Evolutionary conservation across 768 basidiomycete genomes (phyloP), one percentile per base, ranked within the genome.

Genomic region (Tephrocybe rancida): DNA sequence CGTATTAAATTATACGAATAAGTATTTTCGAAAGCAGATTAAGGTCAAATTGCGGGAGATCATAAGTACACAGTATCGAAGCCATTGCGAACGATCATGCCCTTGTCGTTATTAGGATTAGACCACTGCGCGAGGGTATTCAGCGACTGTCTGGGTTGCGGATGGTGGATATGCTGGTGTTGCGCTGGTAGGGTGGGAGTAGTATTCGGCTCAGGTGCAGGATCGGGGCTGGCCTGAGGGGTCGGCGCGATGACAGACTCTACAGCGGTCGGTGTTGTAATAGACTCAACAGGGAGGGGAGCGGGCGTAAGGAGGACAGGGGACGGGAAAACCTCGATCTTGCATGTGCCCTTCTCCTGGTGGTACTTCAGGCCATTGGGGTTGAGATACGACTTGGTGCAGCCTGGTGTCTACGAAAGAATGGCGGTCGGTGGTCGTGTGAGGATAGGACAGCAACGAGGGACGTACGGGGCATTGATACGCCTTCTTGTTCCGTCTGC

Each of bases 321-420:
- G 9, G 13, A 43, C 10, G 10, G 6, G 10, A 3, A 27, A 9
- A 13, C 14, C 35, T 74, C 76, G 34, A 78, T 70, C 53, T 73
- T 77, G 64, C 87, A 87, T 2, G 81, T 85, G 10, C 86, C 86
- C 61, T 84, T 86, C 60, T 84, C 81, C 46, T 84, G 67, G 59
- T 87, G 86, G 60, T 88, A 86, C 64, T 84, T 84, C 42, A 87
- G 70, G 9, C 87, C 86, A 57, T 86, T 87, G 7, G 83, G 78
- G 65, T 85, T 86, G 37, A 85, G 75, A 61, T 88, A 88, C 25
- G 79, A 68, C 78, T 85, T 87, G 19, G 77, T 76, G 59, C 84
- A 85, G 4, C 81, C 81, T 1, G 72, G 64, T 56, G 68, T 73
- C 72, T 75, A 43, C 5, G n/a, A 13, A 22, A 46, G 18, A 7